These are phyloP conservation scores for Myxozyma kluyveri DNA, from an alignment of 805 yeast species.

Conservation along the genomic window DNA sequence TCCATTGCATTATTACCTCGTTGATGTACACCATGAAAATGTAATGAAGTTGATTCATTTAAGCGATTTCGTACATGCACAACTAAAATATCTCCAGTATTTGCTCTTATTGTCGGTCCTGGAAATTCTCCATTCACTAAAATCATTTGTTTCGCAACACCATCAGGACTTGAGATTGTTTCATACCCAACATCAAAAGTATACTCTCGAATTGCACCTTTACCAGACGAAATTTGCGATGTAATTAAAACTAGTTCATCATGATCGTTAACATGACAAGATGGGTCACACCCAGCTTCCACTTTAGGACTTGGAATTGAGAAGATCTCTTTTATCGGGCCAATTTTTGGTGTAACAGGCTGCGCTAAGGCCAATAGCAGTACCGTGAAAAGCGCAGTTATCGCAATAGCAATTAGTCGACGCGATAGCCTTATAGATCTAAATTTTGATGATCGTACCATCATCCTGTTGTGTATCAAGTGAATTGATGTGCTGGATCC, in stretches of 20 bases:
- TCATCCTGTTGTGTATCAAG: too few species aligned
- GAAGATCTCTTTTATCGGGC: too few species aligned
- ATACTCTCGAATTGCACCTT: conserved; percentile 3
- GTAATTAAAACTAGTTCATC: background rate
- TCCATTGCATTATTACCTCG: conserved; percentile 49
- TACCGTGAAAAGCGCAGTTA: too few species aligned
- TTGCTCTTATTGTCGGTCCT: conserved; percentile 48
- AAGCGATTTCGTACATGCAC: conserved; percentile 44
- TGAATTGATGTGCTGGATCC: too few species aligned
- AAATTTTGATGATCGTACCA: too few species aligned
- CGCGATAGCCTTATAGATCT: too few species aligned
- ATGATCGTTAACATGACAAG: conserved; percentile 12
- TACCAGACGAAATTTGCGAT: background rate
- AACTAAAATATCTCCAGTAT: conserved; percentile 40
- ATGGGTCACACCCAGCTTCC: background rate
- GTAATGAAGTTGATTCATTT: conserved; percentile 44
- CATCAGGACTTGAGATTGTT: conserved; percentile 35
- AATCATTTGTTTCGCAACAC: conserved; percentile 39
- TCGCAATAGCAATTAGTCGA: too few species aligned
- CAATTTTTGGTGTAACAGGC: too few species aligned
- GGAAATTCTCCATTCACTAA: conserved; percentile 50
- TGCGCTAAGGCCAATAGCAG: too few species aligned
- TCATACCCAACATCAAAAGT: conserved; percentile 2
- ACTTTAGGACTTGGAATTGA: too few species aligned
- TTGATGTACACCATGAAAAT: conserved; percentile 54